Percentiles rank a stretch among this genome's conserved stretches.
Conservation (phyloP, 768 basidiomycete genomes). For the Cytidiella melzeri region DNA sequence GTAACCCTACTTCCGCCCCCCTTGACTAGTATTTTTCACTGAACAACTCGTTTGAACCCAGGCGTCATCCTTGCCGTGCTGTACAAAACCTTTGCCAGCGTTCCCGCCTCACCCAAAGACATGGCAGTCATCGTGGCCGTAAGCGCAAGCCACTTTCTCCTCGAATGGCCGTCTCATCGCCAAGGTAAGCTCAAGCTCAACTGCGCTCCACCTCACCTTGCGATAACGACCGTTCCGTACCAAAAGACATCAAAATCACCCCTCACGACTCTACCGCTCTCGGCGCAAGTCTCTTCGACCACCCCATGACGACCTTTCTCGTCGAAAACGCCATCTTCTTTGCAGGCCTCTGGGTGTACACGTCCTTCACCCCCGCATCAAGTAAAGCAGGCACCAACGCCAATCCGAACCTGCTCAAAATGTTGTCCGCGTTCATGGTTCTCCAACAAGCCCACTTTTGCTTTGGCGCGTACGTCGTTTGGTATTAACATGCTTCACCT, state of each 20-base stretch:
- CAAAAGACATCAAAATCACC: constrained; percentile 23
- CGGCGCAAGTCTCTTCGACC: constrained; percentile 23
- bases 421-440: constrained; percentile 18
- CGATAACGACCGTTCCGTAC: neutral
- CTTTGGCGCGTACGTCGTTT: constrained; percentile 22
- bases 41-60: constrained; percentile 2
- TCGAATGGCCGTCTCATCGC: constrained; percentile 26
- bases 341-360: constrained; percentile 22
- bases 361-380: constrained; percentile 18
- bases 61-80: constrained; percentile 16
- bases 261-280: constrained; percentile 17
- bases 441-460: constrained; percentile 25
- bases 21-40: neutral
- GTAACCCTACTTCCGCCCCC: too few species aligned
- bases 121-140: constrained; percentile 16
- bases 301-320: constrained; percentile 19
- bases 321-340: constrained; percentile 22
- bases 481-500: too few species aligned
- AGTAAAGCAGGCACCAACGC: constrained; percentile 19
- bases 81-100: constrained; percentile 16
- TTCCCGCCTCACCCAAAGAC: constrained; percentile 18
- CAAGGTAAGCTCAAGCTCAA: constrained; percentile 12
- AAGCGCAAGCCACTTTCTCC: constrained; percentile 23
- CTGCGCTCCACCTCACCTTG: neutral
- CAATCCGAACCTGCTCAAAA: constrained; percentile 17